Percentiles rank a stretch among this genome's conserved stretches.
Evolutionary conservation across 1,284 basidiomycete species (phyloP).

Genomic region (Puccinia novopanici): DNA sequence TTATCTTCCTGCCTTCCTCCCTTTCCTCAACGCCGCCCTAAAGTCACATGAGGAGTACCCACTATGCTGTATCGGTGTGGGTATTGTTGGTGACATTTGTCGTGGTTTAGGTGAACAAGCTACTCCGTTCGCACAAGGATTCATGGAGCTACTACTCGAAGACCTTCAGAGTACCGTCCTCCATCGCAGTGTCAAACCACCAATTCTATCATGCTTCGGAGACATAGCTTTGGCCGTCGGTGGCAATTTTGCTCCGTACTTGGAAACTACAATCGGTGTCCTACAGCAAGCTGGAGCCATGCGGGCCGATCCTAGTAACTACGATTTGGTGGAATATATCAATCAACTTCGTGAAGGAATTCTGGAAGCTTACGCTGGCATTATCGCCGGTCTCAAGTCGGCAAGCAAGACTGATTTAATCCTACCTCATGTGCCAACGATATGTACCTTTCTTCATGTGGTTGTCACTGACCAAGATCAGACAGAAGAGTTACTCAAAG

Average conservation of each 20-base stretch:
- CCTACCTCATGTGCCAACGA: conserved; percentile 72
- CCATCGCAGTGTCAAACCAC: conserved; percentile 93
- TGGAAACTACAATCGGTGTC: conserved; percentile 86
- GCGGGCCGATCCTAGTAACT: conserved; percentile 80
- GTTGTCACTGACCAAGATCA: conserved; percentile 81
- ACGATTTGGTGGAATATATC: conserved; percentile 89
- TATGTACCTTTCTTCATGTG: conserved; percentile 79
- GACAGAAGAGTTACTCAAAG: conserved; percentile 74
- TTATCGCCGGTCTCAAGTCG: conserved; percentile 84
- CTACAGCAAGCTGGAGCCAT: conserved; percentile 85
- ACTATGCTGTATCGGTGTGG: conserved; percentile 91
- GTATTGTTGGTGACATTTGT: conserved; percentile 91
- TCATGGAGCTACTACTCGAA: conserved; percentile 88
- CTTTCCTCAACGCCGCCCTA: conserved; percentile 85
- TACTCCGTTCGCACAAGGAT: conserved; percentile 76
- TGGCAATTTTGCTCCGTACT: conserved; percentile 78
- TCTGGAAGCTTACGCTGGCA: conserved; percentile 92
- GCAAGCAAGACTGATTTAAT: conserved; percentile 73
- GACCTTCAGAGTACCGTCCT: conserved; percentile 88
- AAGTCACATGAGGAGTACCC: conserved; percentile 92
- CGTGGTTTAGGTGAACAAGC: conserved; percentile 84
- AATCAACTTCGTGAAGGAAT: conserved; percentile 88
- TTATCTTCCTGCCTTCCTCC: conserved; percentile 86
- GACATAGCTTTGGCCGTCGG: conserved; percentile 95
- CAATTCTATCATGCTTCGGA: conserved; percentile 90